These are phyloP conservation scores for Curvularia hawaiiensis DNA, from an alignment of 2,329 filamentous ascomycete genomes.

Conservation along the genomic window DNA sequence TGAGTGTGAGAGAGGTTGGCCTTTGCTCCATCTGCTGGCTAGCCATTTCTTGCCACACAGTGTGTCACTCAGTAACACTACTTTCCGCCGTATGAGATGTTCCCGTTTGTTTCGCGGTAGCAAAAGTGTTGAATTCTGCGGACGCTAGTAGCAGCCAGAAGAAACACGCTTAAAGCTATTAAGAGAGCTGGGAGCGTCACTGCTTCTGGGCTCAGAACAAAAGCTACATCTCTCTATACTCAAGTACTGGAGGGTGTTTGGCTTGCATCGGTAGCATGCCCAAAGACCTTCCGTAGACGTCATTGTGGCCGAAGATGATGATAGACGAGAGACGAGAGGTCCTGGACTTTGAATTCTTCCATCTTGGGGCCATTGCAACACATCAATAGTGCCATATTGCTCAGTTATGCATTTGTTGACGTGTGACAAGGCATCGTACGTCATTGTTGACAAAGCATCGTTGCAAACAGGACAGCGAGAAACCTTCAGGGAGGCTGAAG, in stretches of 20 bases:
- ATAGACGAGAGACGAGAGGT: background rate
- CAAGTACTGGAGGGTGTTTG: background rate
- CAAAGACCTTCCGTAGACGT: conserved; percentile 2
- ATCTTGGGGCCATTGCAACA: background rate
- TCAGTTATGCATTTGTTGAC: background rate
- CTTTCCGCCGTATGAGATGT: too few species aligned
- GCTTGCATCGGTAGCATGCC: conserved; percentile 6
- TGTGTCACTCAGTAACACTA: too few species aligned
- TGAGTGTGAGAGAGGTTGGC: too few species aligned
- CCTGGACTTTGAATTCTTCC: too few species aligned
- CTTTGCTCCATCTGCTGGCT: too few species aligned
- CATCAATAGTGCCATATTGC: background rate
- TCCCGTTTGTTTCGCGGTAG: too few species aligned
- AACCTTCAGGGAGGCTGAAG: background rate
- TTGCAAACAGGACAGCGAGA: background rate
- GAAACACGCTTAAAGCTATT: background rate
- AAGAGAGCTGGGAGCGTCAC: background rate
- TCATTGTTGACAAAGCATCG: background rate
- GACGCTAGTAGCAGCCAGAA: background rate
- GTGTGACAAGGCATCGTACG: background rate
- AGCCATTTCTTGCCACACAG: too few species aligned
- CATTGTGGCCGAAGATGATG: background rate
- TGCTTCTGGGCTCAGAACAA: background rate
- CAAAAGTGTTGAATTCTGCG: background rate
- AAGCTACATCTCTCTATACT: background rate